Conservation (phyloP, 169 alveolate species). For the Plasmodium vivax region DNA sequence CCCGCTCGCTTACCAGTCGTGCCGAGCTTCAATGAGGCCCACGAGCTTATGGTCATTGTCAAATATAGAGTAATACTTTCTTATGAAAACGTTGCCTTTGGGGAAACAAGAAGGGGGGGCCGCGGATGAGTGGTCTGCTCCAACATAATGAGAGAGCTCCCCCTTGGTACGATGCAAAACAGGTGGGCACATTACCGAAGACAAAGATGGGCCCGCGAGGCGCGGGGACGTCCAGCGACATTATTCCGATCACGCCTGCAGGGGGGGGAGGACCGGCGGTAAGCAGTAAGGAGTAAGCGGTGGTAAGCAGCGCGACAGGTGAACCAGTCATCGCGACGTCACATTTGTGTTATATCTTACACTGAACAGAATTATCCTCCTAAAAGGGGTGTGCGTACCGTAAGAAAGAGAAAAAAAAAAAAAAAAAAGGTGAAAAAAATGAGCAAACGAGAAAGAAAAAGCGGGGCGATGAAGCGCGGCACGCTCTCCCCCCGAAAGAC, state of each 20-base stretch:
- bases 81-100: constrained; percentile 79
- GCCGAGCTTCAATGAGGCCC: constrained; percentile 86
- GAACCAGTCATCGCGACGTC: not conserved
- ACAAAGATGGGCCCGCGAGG: constrained; percentile 89
- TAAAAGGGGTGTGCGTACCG: not conserved
- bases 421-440: not conserved
- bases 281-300: not conserved
- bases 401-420: not conserved
- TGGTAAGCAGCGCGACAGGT: not conserved
- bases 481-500: not conserved
- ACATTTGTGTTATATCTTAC: not conserved
- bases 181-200: constrained; percentile 77
- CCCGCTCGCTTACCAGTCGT: constrained; percentile 59
- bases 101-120: not conserved
- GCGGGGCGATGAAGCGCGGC: not conserved
- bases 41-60: constrained; percentile 86
- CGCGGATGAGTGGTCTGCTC: not conserved
- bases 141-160: not conserved
- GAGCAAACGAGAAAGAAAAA: constrained; percentile 1
- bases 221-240: constrained; percentile 87
- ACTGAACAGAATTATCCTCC: constrained; percentile 63
- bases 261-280: not conserved
- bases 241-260: constrained; percentile 83
- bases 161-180: not conserved
- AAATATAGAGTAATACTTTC: constrained; percentile 87